These are phyloP conservation scores for Aspergillus hiratsukae DNA, from an alignment of 2,329 filamentous ascomycete species.

Conservation along the genomic window DNA sequence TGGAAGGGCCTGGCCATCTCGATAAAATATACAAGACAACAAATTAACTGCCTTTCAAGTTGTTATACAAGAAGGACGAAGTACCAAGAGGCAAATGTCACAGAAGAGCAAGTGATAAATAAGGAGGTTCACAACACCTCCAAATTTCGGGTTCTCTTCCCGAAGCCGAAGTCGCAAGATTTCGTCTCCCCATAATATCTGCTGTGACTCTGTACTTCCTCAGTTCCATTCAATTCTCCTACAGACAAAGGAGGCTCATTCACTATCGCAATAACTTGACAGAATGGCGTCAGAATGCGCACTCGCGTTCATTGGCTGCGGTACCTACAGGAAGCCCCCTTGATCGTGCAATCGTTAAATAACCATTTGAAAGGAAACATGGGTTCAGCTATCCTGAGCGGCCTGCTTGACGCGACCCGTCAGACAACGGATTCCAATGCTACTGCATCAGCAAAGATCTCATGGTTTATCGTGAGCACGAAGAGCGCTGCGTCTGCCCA, in stretches of 20 bases:
- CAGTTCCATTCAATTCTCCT: neutral
- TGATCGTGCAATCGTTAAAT: neutral
- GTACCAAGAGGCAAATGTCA: too few species aligned
- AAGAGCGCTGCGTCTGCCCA: constrained; percentile 34
- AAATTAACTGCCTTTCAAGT: too few species aligned
- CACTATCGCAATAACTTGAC: neutral
- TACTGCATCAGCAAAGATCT: constrained; percentile 3
- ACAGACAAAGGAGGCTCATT: neutral
- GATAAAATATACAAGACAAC: too few species aligned
- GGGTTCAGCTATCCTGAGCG: constrained; percentile 35
- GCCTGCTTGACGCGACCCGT: constrained; percentile 25
- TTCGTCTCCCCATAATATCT: neutral
- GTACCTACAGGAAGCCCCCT: neutral
- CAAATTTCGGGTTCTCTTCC: neutral
- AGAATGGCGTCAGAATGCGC: constrained; percentile 7
- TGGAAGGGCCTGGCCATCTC: too few species aligned
- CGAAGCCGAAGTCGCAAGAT: neutral
- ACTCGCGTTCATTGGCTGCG: constrained; percentile 17
- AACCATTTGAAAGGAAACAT: constrained; percentile 28
- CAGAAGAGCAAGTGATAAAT: neutral
- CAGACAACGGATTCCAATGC: neutral
- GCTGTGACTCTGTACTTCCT: neutral
- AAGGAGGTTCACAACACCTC: neutral
- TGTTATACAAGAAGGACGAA: too few species aligned
- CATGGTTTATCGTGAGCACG: constrained; percentile 38